These are phyloP conservation scores for Kodamaea fukazawae DNA, from an alignment of 805 yeast species.

Conservation along the genomic window DNA sequence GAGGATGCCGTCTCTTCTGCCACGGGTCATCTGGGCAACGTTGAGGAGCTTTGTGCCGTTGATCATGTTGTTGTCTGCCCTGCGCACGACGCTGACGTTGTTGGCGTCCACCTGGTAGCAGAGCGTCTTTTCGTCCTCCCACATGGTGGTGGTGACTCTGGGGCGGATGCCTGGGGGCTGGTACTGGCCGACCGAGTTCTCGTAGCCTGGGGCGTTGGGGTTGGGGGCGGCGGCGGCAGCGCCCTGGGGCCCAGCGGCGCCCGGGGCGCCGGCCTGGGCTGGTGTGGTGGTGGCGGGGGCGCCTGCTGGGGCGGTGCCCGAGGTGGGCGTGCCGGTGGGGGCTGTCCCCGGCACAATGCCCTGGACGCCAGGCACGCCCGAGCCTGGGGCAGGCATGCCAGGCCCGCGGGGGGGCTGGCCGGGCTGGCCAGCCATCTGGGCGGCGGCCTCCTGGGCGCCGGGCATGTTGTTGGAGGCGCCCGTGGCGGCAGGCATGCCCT, in stretches of 20 bases:
- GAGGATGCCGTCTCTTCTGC: conserved; percentile 79
- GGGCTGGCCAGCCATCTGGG: background rate
- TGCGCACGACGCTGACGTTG: conserved; percentile 74
- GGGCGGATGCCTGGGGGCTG: conserved; percentile 53
- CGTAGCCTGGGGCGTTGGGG: conserved; percentile 7
- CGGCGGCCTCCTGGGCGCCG: no score
- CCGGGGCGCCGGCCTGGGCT: conserved; percentile 5
- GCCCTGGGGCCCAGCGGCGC: conserved; percentile 5
- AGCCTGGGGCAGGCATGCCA: background rate
- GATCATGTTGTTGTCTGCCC: conserved; percentile 83
- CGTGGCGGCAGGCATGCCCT: background rate
- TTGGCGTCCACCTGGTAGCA: conserved; percentile 86
- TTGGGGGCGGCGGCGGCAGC: conserved; percentile 12
- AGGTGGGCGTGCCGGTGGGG: no score
- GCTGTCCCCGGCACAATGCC: no score
- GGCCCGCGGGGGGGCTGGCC: conserved; percentile 1
- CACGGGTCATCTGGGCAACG: conserved; percentile 85
- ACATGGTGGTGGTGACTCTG: conserved; percentile 78
- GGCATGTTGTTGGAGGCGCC: no score
- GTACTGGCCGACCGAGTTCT: conserved; percentile 40
- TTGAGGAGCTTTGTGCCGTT: conserved; percentile 81
- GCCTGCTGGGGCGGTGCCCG: background rate
- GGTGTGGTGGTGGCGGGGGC: background rate
- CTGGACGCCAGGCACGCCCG: no score
- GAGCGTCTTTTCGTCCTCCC: conserved; percentile 85